These are phyloP conservation scores for Beauveria australis DNA, from an alignment of 2,329 filamentous ascomycete genomes.

Conservation along the genomic window DNA sequence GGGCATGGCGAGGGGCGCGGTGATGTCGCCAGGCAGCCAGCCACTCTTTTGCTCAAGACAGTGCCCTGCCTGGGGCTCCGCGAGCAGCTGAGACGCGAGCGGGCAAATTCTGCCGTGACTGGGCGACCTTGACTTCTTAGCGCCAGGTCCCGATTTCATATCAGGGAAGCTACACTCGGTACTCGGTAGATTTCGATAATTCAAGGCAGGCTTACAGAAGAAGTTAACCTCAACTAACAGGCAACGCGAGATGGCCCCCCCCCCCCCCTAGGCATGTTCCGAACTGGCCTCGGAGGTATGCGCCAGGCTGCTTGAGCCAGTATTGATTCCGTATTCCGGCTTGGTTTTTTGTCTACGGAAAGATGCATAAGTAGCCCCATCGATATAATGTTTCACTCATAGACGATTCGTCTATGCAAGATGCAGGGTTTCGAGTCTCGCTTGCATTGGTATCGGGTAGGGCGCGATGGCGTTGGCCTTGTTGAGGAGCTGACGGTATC, in stretches of 20 bases:
- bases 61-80: background rate
- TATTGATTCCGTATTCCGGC: background rate
- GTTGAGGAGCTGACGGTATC: background rate
- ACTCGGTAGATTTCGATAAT: background rate
- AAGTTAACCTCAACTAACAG: background rate
- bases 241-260: background rate
- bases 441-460: constrained; percentile 1
- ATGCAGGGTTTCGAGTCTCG: background rate
- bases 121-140: background rate
- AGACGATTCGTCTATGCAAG: background rate
- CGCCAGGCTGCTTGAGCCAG: background rate
- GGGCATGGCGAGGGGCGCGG: background rate
- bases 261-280: background rate
- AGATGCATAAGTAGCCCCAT: background rate
- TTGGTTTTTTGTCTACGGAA: background rate
- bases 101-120: background rate
- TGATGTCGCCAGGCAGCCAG: background rate
- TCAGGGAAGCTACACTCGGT: background rate
- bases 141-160: background rate
- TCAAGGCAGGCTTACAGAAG: background rate
- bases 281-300: background rate
- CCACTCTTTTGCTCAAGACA: background rate
- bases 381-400: background rate
- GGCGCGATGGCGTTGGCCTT: background rate
- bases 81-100: background rate